A percentile compares a stretch with the other conserved stretches of the same genome.
Evolutionary conservation across 106 monocot species (phyloP).

Genomic region (Acorus gramineus): DNA sequence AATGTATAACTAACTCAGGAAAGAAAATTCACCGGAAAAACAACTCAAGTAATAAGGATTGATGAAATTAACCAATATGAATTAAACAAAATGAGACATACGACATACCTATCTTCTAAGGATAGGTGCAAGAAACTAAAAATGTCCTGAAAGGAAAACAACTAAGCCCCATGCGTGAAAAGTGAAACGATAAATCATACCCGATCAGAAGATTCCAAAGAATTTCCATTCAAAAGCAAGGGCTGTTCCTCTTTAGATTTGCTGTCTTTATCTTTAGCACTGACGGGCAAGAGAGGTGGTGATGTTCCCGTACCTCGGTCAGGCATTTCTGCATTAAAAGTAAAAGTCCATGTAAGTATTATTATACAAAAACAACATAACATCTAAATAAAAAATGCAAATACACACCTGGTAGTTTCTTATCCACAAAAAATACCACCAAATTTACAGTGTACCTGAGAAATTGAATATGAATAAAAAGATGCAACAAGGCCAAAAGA

Average conservation of each 20-base stretch:
- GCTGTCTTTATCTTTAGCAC: slow-evolving; percentile 49
- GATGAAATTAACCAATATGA: too few species aligned
- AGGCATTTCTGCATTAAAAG: slow-evolving; percentile 59
- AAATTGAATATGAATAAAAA: not conserved
- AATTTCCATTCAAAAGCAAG: slow-evolving; percentile 56
- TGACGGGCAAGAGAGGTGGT: slow-evolving; percentile 42
- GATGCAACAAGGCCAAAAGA: too few species aligned
- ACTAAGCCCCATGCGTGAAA: too few species aligned
- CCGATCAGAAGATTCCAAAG: slow-evolving; percentile 51
- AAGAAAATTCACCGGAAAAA: too few species aligned
- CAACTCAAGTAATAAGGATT: too few species aligned
- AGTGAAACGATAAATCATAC: slow-evolving; percentile 17
- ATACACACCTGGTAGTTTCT: slow-evolving; percentile 54
- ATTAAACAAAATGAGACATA: too few species aligned
- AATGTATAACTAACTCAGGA: too few species aligned
- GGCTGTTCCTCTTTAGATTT: slow-evolving; percentile 51
- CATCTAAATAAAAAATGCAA: slow-evolving; percentile 1
- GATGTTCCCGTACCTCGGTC: slow-evolving; percentile 35
- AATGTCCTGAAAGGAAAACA: too few species aligned
- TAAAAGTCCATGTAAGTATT: not conserved
- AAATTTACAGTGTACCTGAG: slow-evolving; percentile 88
- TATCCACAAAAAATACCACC: slow-evolving; percentile 83
- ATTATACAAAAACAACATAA: not conserved
- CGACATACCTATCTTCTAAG: too few species aligned
- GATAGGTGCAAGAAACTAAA: too few species aligned